A percentile compares a stretch with the other conserved stretches of the same genome.
phyloP scores from a whole-genome alignment of 1,284 basidiomycete species.

The Apiotrichum gracile region DNA sequence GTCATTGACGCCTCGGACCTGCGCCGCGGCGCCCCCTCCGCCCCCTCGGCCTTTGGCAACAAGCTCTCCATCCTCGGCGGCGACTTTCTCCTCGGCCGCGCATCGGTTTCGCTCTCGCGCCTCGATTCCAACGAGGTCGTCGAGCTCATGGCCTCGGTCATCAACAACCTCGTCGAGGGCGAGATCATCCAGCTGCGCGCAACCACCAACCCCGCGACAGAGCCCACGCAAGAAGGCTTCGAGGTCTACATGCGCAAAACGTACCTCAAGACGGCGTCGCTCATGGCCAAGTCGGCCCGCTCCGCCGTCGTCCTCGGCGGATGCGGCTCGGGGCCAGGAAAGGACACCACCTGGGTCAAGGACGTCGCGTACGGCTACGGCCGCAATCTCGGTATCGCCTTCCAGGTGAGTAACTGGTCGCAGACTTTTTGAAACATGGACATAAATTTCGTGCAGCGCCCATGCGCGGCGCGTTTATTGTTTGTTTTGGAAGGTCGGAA shows the following conservation, averaged over 20 bases:
- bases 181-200: slow-evolving; percentile 82
- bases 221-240: slow-evolving; percentile 54
- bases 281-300: slow-evolving; percentile 90
- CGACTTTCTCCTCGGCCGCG: slow-evolving; percentile 89
- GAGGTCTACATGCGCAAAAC: slow-evolving; percentile 86
- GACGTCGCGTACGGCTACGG: slow-evolving; percentile 92
- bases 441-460: neutral
- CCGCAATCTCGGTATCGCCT: slow-evolving; percentile 83
- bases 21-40: slow-evolving; percentile 73
- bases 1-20: slow-evolving; percentile 83
- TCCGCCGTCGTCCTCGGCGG: slow-evolving; percentile 87
- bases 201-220: slow-evolving; percentile 32
- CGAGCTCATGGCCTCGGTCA: slow-evolving; percentile 85
- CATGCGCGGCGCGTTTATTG: neutral
- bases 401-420: slow-evolving; percentile 75
- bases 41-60: slow-evolving; percentile 87
- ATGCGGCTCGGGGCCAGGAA: slow-evolving; percentile 47
- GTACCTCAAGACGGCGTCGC: slow-evolving; percentile 90
- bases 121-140: slow-evolving; percentile 84
- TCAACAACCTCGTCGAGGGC: slow-evolving; percentile 93
- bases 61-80: slow-evolving; percentile 91
- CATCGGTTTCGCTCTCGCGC: slow-evolving; percentile 78
- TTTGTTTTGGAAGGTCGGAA: too few species aligned
- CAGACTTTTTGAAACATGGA: too few species aligned
- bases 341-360: slow-evolving; percentile 67